These are phyloP conservation scores for Xylariaceae sp. DNA, from an alignment of 2,329 filamentous ascomycete genomes.

Conservation along the genomic window DNA sequence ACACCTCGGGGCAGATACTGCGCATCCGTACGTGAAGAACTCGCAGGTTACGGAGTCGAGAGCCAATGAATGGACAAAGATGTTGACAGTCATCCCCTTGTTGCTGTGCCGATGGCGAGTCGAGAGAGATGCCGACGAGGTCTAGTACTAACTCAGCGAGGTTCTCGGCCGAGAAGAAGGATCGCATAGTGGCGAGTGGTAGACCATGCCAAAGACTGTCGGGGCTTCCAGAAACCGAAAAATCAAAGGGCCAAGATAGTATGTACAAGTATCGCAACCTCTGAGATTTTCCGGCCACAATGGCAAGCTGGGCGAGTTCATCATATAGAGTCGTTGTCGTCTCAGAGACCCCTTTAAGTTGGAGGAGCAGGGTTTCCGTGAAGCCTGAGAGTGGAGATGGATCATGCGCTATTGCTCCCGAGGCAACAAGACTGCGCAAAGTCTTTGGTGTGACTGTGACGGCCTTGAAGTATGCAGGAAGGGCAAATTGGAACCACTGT, in stretches of 20 bases:
- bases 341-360: background rate
- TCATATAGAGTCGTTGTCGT: constrained; percentile 1
- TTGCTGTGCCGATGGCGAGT: too few species aligned
- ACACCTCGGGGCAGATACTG: constrained; percentile 3
- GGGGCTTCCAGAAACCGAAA: too few species aligned
- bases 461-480: constrained; percentile 1
- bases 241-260: too few species aligned
- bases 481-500: constrained; percentile 5
- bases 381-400: background rate
- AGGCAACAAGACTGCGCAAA: constrained; percentile 2
- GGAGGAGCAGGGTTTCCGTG: constrained; percentile 1
- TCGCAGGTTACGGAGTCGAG: constrained; percentile 3
- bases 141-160: too few species aligned
- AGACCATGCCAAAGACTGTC: too few species aligned
- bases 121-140: too few species aligned
- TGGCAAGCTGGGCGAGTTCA: constrained; percentile 4
- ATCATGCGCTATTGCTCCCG: background rate
- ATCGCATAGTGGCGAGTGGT: too few species aligned
- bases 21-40: constrained; percentile 6
- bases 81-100: too few species aligned
- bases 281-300: constrained; percentile 3
- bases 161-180: too few species aligned
- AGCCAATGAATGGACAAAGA: too few species aligned
- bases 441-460: constrained; percentile 1
- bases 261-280: constrained; percentile 5